phyloP scores from a whole-genome alignment of 1,284 basidiomycete species.

The Tilletia setariae region DNA sequence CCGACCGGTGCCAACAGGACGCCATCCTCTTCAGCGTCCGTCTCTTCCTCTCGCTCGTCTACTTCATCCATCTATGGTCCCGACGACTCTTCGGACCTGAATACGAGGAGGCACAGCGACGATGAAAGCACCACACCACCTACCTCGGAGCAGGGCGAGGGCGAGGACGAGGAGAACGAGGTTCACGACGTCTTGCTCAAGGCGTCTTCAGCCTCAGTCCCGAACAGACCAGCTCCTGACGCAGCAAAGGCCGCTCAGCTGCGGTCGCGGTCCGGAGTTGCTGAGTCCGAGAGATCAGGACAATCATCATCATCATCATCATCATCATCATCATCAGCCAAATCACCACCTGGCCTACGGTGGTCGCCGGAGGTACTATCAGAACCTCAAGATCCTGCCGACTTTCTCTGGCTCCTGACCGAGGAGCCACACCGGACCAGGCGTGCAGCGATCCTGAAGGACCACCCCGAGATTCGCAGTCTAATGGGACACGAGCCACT shows the following conservation, averaged over 20 bases:
- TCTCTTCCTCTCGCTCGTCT: slow-evolving; percentile 5
- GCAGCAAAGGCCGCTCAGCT: no score
- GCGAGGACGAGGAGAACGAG: not conserved
- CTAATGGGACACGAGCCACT: slow-evolving; percentile 91
- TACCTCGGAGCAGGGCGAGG: not conserved
- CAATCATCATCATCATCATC: not conserved
- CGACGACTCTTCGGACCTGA: no score
- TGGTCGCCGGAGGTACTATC: slow-evolving; percentile 50
- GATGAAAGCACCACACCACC: not conserved
- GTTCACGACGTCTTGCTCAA: not conserved
- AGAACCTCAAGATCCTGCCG: slow-evolving; percentile 41
- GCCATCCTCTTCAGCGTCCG: slow-evolving; percentile 20
- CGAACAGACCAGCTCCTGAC: no score
- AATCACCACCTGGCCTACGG: slow-evolving; percentile 21
- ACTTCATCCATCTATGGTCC: no score
- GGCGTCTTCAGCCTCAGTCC: no score
- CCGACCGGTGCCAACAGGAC: not conserved
- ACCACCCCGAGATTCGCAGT: slow-evolving; percentile 87
- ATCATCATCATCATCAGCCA: not conserved
- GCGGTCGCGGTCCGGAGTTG: no score
- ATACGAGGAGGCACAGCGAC: no score
- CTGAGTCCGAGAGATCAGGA: no score
- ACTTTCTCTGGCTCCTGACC: slow-evolving; percentile 83
- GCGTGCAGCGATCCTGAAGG: slow-evolving; percentile 83
- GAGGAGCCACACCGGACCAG: slow-evolving; percentile 92